Evolutionary conservation across 805 yeast genomes (phyloP), one percentile per base, ranked within the genome.

Genomic region (Candida glaebosa): DNA sequence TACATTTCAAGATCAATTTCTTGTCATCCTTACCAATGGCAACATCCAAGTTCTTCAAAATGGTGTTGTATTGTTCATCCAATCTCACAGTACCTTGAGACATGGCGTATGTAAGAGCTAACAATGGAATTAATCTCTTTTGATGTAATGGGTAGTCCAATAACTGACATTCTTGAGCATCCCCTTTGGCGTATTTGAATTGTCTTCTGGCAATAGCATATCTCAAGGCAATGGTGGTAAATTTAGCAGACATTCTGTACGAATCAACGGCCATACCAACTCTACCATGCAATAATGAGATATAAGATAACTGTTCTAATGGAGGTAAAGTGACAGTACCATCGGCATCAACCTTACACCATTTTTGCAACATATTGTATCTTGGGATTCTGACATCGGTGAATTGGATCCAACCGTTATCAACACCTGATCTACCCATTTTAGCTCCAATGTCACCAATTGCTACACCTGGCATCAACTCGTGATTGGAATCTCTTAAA

Each of bases 401-500:
- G 46, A 65, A 70, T 54, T 70, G 75, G 54, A 70, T 70, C 75
- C 75, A 70, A 46, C 75, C 75, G 39, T 70, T 70, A 53, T 70
- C 75, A 45, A 70, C 65, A 50, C 75, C 75, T 47, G 68, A 70
- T 56, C 75, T 68, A 48, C 75, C 75, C 75, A 70, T 70, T 51
- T 70, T 70, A 40, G 71, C 61, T 48, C 75, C 75, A 52, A 70
- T 70, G 50, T 70, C 75, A 48, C 75, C 75, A 40, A 67, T 63
- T 31, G 69, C 54, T 35, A 70, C 61, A 48, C 75, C 75, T 35
- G 75, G 73, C 58, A 60, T 53, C 45, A 69, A 58, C 37, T 63
- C 62, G 50, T 68, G 74, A 51, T 62, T 57, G 17, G 69, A 50
- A 50, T 70, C 75, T 50, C 75, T 59, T 48, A 70, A 65, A 37